Conservation (phyloP, 1,284 basidiomycete species). For the Ustilago sp. region DNA sequence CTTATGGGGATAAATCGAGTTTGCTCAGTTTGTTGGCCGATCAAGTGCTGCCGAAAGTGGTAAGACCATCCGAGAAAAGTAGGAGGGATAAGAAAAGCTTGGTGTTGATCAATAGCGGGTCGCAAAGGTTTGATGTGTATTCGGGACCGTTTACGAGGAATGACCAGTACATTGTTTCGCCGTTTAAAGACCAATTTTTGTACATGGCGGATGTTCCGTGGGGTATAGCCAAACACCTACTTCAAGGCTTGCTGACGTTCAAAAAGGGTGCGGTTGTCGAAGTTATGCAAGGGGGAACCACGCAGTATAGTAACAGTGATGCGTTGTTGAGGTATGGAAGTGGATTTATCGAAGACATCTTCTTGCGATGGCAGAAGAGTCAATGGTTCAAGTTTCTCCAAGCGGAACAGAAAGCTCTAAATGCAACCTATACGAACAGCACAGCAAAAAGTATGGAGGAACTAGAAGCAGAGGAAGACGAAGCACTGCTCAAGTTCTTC, state of each 20-base stretch:
- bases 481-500: slow-evolving; percentile 37
- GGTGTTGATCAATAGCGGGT: slow-evolving; percentile 66
- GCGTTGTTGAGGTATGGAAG: slow-evolving; percentile 33
- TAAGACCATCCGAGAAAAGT: slow-evolving; percentile 56
- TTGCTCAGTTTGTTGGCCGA: slow-evolving; percentile 60
- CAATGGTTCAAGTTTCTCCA: slow-evolving; percentile 50
- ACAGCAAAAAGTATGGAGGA: slow-evolving; percentile 26
- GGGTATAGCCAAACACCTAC: slow-evolving; percentile 52
- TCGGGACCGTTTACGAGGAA: slow-evolving; percentile 64
- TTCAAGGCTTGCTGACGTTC: slow-evolving; percentile 42
- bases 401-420: slow-evolving; percentile 28
- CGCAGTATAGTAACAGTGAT: slow-evolving; percentile 39
- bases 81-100: slow-evolving; percentile 51
- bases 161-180: slow-evolving; percentile 66
- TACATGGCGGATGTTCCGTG: slow-evolving; percentile 62
- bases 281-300: slow-evolving; percentile 38
- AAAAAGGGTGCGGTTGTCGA: slow-evolving; percentile 50
- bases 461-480: slow-evolving; percentile 52
- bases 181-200: slow-evolving; percentile 64
- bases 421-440: slow-evolving; percentile 14
- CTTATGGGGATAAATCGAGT: slow-evolving; percentile 52
- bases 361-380: slow-evolving; percentile 47
- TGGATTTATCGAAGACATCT: slow-evolving; percentile 48
- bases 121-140: slow-evolving; percentile 65
- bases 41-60: slow-evolving; percentile 63